Evolutionary conservation across 2,329 filamentous ascomycete species (phyloP).

Genomic region (Claviceps sp.): DNA sequence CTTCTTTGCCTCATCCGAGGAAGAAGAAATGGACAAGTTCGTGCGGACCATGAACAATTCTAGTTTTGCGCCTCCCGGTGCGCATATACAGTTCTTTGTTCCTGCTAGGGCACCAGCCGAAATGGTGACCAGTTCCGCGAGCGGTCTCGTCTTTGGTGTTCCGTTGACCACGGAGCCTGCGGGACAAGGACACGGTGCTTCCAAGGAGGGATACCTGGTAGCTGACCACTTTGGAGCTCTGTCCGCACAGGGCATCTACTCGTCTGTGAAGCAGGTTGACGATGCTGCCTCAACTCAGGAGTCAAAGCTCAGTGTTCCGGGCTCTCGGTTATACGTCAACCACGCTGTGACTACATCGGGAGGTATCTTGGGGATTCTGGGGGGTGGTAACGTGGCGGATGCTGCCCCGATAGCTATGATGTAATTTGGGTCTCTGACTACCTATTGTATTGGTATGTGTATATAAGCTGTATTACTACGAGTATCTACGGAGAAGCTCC

Average conservation of each 20-base stretch:
- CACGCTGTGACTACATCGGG: neutral
- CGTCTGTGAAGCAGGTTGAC: conserved; percentile 19
- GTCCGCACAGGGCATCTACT: conserved; percentile 45
- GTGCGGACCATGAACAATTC: conserved; percentile 32
- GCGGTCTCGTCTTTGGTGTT: conserved; percentile 21
- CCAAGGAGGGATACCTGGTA: conserved; percentile 2
- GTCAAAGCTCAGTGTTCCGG: conserved; percentile 22
- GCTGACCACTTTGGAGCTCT: conserved; percentile 45
- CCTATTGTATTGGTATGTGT: too few relatives aligned
- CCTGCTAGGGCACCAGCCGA: conserved; percentile 17
- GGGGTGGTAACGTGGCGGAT: conserved; percentile 6
- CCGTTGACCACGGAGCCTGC: conserved; percentile 10
- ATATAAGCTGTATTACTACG: neutral
- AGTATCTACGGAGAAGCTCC: too few relatives aligned
- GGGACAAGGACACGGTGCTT: neutral
- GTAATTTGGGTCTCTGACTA: neutral
- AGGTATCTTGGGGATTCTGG: neutral
- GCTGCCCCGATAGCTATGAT: conserved; percentile 6
- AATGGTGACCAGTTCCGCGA: conserved; percentile 8
- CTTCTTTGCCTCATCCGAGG: conserved; percentile 30
- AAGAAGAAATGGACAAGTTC: conserved; percentile 40
- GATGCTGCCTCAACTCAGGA: conserved; percentile 7
- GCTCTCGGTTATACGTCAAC: conserved; percentile 17
- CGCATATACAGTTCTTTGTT: conserved; percentile 54
- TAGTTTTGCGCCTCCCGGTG: conserved; percentile 48